These are phyloP conservation scores for Hevea brasiliensis DNA, from an alignment of 345 rosid genomes.

Conservation along the genomic window DNA sequence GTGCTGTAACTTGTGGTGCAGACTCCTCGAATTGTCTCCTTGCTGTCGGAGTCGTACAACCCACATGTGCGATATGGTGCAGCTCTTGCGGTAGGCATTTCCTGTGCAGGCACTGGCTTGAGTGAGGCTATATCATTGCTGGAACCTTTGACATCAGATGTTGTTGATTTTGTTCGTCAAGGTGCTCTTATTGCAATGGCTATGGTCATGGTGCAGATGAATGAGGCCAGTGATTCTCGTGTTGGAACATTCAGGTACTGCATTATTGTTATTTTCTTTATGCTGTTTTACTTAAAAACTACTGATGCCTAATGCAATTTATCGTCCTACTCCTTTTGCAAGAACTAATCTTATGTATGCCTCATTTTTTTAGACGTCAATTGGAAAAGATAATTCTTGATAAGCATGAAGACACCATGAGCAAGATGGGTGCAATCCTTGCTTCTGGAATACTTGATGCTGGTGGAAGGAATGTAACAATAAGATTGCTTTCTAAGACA, in stretches of 20 bases:
- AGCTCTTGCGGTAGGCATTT: slow-evolving; percentile 98
- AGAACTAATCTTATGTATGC: neutral
- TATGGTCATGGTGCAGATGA: slow-evolving; percentile 97
- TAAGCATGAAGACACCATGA: slow-evolving; percentile 98
- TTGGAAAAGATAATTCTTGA: slow-evolving; percentile 91
- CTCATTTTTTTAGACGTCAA: slow-evolving; percentile 65
- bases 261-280: neutral
- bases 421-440: slow-evolving; percentile 99
- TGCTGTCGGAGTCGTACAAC: slow-evolving; percentile 94
- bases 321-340: neutral
- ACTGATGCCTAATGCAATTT: neutral
- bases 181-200: slow-evolving; percentile 99
- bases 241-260: slow-evolving; percentile 90
- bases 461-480: slow-evolving; percentile 99
- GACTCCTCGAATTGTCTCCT: slow-evolving; percentile 97
- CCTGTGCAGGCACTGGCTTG: slow-evolving; percentile 99
- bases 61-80: slow-evolving; percentile 99
- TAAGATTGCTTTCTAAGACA: slow-evolving; percentile 89
- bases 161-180: slow-evolving; percentile 99
- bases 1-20: slow-evolving; percentile 31
- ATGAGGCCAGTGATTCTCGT: slow-evolving; percentile 96
- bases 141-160: slow-evolving; percentile 96
- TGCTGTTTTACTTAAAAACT: neutral
- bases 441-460: slow-evolving; percentile 98
- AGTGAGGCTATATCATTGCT: slow-evolving; percentile 98